phyloP scores from a whole-genome alignment of 305 asterid genomes.

The Fraxinus sp. region DNA sequence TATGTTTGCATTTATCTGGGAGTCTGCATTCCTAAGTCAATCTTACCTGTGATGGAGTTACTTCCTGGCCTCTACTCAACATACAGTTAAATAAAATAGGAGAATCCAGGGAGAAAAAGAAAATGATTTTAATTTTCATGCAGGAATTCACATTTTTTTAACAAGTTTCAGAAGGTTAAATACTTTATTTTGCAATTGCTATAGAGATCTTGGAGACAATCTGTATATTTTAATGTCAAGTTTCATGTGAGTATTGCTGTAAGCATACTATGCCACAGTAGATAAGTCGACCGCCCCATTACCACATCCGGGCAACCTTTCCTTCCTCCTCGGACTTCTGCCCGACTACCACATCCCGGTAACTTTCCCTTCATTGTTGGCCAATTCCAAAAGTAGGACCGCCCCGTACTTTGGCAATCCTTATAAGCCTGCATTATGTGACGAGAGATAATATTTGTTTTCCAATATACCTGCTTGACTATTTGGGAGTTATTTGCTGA shows the following conservation, averaged over 20 bases:
- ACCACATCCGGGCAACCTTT: neutral
- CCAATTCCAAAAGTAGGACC: neutral
- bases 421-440: neutral
- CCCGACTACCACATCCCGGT: neutral
- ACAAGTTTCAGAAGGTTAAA: neutral
- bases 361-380: neutral
- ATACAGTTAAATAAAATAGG: neutral
- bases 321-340: neutral
- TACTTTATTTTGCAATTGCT: neutral
- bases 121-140: neutral
- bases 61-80: neutral
- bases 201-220: neutral
- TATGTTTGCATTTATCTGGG: slow-evolving; percentile 48
- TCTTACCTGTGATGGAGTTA: slow-evolving; percentile 2
- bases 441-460: neutral
- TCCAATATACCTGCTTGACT: neutral
- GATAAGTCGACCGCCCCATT: neutral
- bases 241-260: neutral
- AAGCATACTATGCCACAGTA: neutral
- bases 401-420: neutral
- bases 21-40: slow-evolving; percentile 23
- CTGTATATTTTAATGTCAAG: neutral
- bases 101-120: neutral
- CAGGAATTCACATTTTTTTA: neutral
- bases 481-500: neutral